Conservation (phyloP, 2,329 filamentous ascomycete species). For the Monilinia aucupariae region DNA sequence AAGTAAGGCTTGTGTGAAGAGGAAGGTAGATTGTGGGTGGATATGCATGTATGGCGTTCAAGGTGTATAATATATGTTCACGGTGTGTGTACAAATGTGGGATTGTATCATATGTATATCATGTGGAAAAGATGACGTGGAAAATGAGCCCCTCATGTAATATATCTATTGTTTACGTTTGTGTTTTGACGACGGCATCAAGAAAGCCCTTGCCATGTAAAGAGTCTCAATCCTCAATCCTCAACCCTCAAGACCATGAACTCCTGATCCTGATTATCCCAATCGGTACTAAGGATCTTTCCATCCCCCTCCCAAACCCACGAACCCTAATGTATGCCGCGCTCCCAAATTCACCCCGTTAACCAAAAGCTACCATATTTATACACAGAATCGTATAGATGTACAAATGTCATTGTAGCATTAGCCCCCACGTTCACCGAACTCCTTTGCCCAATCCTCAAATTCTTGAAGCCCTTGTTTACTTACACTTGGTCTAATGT, state of each 20-base stretch:
- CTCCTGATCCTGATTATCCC: neutral
- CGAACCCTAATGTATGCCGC: neutral
- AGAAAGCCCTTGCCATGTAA: neutral
- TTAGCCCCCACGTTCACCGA: conserved; percentile 83
- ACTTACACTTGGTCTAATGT: conserved; percentile 85
- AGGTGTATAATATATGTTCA: neutral
- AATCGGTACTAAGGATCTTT: neutral
- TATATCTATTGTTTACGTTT: neutral
- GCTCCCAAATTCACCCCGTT: neutral
- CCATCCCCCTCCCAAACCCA: conserved; percentile 1
- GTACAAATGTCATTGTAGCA: neutral
- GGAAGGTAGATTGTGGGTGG: neutral
- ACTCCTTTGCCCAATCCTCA: conserved; percentile 90
- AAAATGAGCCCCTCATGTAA: neutral
- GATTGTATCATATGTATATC: conserved; percentile 11
- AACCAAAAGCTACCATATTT: conserved; percentile 7
- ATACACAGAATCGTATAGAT: conserved; percentile 6
- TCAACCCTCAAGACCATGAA: neutral
- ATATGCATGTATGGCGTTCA: conserved; percentile 14
- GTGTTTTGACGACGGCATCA: neutral
- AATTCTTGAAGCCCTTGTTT: conserved; percentile 79
- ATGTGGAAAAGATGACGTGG: neutral
- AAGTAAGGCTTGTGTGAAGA: conserved; percentile 1
- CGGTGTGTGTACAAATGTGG: conserved; percentile 8
- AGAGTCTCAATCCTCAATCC: neutral